A percentile compares a stretch with the other conserved stretches of the same genome.
These are phyloP conservation scores for Fusarium pilosicola DNA, from an alignment of 2,329 filamentous ascomycete species.

Conservation along the genomic window DNA sequence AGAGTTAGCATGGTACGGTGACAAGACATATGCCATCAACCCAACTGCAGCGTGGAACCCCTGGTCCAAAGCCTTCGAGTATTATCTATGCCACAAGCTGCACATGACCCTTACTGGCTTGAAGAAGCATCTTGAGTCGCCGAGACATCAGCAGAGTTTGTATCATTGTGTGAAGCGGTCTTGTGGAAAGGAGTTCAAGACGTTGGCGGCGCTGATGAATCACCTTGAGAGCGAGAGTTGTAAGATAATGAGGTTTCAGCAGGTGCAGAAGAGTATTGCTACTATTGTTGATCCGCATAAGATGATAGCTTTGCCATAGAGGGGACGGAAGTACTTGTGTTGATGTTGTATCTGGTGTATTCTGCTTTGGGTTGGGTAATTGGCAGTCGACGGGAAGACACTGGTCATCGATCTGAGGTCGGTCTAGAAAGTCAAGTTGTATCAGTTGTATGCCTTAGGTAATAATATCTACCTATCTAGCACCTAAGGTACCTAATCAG, in stretches of 20 bases:
- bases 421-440: not conserved
- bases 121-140: conserved; percentile 64
- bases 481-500: not conserved
- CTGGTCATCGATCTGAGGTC: not conserved
- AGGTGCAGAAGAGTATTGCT: conserved; percentile 48
- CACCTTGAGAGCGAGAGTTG: conserved; percentile 59
- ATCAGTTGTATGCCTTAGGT: not conserved
- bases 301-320: conserved; percentile 2
- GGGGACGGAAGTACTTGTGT: not conserved
- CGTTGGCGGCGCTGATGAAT: conserved; percentile 53
- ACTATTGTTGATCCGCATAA: conserved; percentile 21
- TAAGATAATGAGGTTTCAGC: conserved; percentile 51
- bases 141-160: conserved; percentile 50
- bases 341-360: too few relatives aligned
- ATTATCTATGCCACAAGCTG: conserved; percentile 57
- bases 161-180: conserved; percentile 53
- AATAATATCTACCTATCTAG: not conserved
- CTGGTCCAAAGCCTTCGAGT: conserved; percentile 41
- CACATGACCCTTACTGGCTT: conserved; percentile 53
- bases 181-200: conserved; percentile 53
- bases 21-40: conserved; percentile 49
- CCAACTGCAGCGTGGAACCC: conserved; percentile 56
- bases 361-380: too few relatives aligned
- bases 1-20: conserved; percentile 56
- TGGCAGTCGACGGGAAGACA: not conserved